Evolutionary conservation across 306 rosid species (phyloP), one percentile per base, ranked within the genome.

Genomic region (Lathyrus tuberosus): DNA sequence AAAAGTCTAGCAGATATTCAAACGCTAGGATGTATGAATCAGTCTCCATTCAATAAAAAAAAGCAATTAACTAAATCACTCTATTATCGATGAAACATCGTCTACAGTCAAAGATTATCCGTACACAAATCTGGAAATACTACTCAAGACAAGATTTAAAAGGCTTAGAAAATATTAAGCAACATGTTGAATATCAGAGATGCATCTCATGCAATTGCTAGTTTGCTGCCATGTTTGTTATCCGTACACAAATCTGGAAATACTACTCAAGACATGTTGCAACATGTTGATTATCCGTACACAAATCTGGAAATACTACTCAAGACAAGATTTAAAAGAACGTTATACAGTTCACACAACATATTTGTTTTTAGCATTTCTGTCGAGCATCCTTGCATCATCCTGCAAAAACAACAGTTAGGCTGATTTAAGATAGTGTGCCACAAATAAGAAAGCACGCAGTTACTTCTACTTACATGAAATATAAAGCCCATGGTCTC

Each of bases 401-500:
- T 95, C 95, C 99, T 95, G 88, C 40, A 71, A 75, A 57, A 57
- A 13, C 6, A 16, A 20, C 10, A 6, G 63, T 40, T 15, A 72
- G 38, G 18, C 3, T 7, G n/a, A 52, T 3, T 62, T 20, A 2
- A 37, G 20, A 73, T 38, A 49, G 37, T 8, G 14, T 15, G 31
- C 7, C 4, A 22, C 18, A 48, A 43, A 22, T 24, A 28, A 47
- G 16, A 33, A 37, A 15, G 10, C 41, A 57, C 13, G 1, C 2
- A 8, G 17, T 17, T 24, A 10, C 18, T 56, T 64, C 42, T 74
- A 42, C 95, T 77, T 74, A 95, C 99, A 81, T 95, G 99, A 77
- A 86, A 83, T 69, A 91, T 91, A 78, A 87, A 95, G 43, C 99
- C 97, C 44, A 89, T 81, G 35, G 49, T 28, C 0, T 91, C 97